These are phyloP conservation scores for Isabelozyma gotoi DNA, from an alignment of 805 yeast species.

Conservation along the genomic window DNA sequence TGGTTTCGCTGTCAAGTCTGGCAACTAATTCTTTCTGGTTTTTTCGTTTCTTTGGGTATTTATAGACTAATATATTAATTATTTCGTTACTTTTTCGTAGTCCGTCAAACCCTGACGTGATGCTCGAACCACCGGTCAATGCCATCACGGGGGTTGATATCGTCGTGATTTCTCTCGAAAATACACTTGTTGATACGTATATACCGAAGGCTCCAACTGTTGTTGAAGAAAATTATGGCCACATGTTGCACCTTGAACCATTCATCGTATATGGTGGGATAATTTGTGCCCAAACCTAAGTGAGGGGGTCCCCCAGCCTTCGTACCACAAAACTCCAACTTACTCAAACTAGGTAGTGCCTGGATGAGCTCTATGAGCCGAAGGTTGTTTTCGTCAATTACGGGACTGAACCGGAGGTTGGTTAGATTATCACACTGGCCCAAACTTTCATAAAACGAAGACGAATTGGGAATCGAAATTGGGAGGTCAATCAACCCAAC, in stretches of 20 bases:
- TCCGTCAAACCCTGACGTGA: constrained; percentile 23
- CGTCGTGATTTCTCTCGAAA: constrained; percentile 36
- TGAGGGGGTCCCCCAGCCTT: constrained; percentile 55
- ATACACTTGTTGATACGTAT: constrained; percentile 50
- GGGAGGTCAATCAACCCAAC: constrained; percentile 26
- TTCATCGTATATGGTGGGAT: constrained; percentile 55
- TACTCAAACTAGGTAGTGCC: constrained; percentile 21
- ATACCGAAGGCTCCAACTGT: constrained; percentile 31
- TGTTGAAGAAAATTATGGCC: constrained; percentile 39
- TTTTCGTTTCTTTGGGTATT: not conserved
- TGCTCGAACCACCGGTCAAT: constrained; percentile 48
- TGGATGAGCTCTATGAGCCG: constrained; percentile 21
- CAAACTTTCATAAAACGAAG: constrained; percentile 11
- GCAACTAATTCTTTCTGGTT: not conserved
- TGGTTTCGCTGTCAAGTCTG: constrained; percentile 28
- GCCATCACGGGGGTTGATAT: constrained; percentile 42
- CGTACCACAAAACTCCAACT: constrained; percentile 48
- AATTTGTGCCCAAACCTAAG: constrained; percentile 51
- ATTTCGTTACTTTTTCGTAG: not conserved
- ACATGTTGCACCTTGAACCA: constrained; percentile 59
- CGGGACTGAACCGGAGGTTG: constrained; percentile 42
- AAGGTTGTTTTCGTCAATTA: constrained; percentile 9
- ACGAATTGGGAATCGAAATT: constrained; percentile 19
- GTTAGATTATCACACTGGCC: constrained; percentile 17
- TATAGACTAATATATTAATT: not conserved